Conservation (phyloP, 495 filamentous ascomycete species). For the Schizothecium vesticola region DNA sequence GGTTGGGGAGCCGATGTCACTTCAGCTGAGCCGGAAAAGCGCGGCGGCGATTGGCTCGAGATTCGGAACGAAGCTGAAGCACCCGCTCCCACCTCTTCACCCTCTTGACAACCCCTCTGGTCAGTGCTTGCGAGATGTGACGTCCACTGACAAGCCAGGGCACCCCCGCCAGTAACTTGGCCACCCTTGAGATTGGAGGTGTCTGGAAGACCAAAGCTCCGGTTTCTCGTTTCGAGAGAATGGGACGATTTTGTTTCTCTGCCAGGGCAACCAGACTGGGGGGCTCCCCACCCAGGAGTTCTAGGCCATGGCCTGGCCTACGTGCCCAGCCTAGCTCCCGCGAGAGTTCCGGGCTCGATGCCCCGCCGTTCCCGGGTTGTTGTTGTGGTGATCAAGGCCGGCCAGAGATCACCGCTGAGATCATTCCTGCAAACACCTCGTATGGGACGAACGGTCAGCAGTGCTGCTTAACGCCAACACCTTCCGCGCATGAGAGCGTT, state of each 20-base stretch:
- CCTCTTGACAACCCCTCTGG: neutral
- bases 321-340: too few relatives aligned
- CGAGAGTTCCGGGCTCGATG: neutral
- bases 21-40: neutral
- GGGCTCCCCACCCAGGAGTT: neutral
- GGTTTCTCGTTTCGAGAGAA: conserved; percentile 3
- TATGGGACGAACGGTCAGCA: neutral
- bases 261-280: neutral
- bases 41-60: neutral
- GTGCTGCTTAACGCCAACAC: neutral
- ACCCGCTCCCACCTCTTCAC: neutral
- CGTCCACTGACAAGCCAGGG: neutral
- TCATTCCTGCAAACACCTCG: neutral
- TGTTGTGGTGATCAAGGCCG: neutral
- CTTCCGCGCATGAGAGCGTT: neutral
- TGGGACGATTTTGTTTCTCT: neutral
- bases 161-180: neutral
- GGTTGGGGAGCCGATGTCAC: neutral
- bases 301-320: neutral
- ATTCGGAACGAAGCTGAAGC: neutral
- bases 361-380: neutral
- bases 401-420: neutral
- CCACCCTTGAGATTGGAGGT: conserved; percentile 3
- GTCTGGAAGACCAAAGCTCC: conserved; percentile 4
- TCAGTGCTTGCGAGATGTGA: neutral